Base-by-base conservation (phyloP, 1,284 basidiomycete genomes). In the Pseudozyma tsukubaensis region DNA sequence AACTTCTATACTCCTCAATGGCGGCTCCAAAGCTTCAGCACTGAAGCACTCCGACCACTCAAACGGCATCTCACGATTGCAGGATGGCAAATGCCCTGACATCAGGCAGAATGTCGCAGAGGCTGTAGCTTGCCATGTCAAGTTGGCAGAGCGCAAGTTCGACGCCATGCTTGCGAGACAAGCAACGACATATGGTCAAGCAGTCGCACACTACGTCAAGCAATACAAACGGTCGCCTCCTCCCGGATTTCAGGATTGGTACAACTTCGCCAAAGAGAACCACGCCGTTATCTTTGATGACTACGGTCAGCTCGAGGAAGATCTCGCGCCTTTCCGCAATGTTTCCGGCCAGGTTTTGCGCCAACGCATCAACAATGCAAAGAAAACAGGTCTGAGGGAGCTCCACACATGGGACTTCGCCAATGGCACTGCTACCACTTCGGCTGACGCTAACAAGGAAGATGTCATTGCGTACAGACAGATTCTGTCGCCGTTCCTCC, bases 241-340 rank as follows among this genome's bases (percentile, higher is more conserved):
- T 6, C 62, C 56, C 7, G 62, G 62, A n/a, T 65, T 65, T 12
- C 45, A 53, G 5, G 62, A 53, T 24, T 65, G 62, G 62, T 65
- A 53, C 51, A 39, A 42, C 3, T 65, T 53, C 13, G 62, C 62
- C 6, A 34, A 58, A 19, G 43, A 59, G 34, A 54, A 65, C 47
- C 45, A 65, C 7, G 55, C 50, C 12, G 21, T 35, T 40, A 59
- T 65, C 55, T 59, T 65, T 16, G 62, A 65, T 42, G 62, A 65
- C 10, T 65, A 65, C 44, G 62, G 56, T 14, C 62, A 65, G 56
- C 62, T 65, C 40, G 62, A 65, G n/a, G 32, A 52, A 32, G 62
- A 65, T 21, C 55, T 65, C n/a, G 44, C 29, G 16, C 62, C 62
- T 11, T 18, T 65, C 39, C 62, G 59, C 40, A 53, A 37, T 12